Base-by-base conservation (phyloP, 176 grass and related monocot species). In the Phoenix roebelenii region DNA sequence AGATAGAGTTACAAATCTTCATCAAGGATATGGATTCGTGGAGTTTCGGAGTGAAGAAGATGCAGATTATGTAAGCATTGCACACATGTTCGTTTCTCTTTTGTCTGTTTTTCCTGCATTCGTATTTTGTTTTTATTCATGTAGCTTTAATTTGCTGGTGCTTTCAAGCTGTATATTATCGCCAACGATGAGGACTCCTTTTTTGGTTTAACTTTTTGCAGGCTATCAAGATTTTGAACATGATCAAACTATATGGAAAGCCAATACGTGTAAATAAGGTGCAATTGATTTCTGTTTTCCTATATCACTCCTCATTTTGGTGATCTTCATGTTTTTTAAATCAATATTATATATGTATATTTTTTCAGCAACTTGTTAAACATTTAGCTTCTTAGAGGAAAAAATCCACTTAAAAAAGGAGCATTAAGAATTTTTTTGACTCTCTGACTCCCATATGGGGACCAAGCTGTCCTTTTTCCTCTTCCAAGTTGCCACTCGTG, bases 201-300 rank as follows among this genome's bases (percentile, higher is more conserved):
- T 22, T 22, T 6, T 56, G 17, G 17, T 54, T 23, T 10, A 7
- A 16, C 28, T 29, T 77, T 59, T 55, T 70, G 30, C 60, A 93
- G 94, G 88, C 94, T 63, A 98, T 98, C 76, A 98, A 98, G 59
- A 93, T 93, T 76, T 86, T 98, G 76, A 98, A 98, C 76, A 98
- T 98, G 94, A 91, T 98, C 60, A 98, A 98, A 72, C 82, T 98
- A 20, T 98, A 98, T n/a, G 94, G 94, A 66, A 98, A 98, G 24
- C 94, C 94, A 59, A 89, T 98, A 78, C 84, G 94, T 63, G 94
- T 98, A 57, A 98, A 98, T 60, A 98, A 98, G 84, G 94, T 86
- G 23, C 61, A 18, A 44, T 12, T 44, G 7, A 44, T 44, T 12
- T 14, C 10, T 14, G 29, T 52, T 29, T 24, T 67, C 22, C 51